Conservation (phyloP, 2,329 filamentous ascomycete genomes). For the Beauveria pseudobassiana region DNA sequence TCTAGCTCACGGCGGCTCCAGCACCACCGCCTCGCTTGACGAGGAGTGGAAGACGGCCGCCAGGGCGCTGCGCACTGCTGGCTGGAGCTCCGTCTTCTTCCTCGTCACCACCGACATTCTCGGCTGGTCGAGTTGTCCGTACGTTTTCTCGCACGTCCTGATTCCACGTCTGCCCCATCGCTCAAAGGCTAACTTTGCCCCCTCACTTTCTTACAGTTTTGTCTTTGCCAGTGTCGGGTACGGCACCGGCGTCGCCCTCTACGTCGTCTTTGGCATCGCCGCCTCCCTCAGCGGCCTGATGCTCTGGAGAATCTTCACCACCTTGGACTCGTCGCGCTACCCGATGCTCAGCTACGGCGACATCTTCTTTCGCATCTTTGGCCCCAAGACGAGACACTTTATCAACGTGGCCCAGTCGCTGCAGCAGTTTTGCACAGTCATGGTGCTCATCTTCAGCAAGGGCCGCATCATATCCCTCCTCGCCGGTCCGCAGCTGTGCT, state of each 20-base stretch:
- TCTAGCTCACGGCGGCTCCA: neutral
- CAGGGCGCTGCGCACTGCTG: conserved; percentile 37
- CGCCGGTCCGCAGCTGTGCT: conserved; percentile 36
- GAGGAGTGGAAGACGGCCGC: conserved; percentile 38
- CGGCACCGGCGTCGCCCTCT: conserved; percentile 35
- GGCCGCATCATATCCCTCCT: conserved; percentile 49
- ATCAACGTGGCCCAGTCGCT: conserved; percentile 41
- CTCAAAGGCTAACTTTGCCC: neutral
- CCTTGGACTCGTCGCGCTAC: conserved; percentile 38
- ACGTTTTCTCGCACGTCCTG: conserved; percentile 3
- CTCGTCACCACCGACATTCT: conserved; percentile 42
- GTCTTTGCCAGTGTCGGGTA: conserved; percentile 28
- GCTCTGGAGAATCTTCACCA: conserved; percentile 35
- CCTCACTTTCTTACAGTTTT: neutral
- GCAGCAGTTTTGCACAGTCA: conserved; percentile 42
- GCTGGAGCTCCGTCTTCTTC: conserved; percentile 39
- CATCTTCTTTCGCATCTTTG: conserved; percentile 39
- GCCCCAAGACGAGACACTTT: conserved; percentile 32
- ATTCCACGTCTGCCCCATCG: neutral
- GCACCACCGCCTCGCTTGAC: conserved; percentile 14
- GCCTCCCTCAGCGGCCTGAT: conserved; percentile 34
- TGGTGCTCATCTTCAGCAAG: conserved; percentile 43
- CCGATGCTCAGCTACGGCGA: conserved; percentile 39
- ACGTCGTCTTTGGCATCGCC: conserved; percentile 33
- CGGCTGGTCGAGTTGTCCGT: conserved; percentile 33